A percentile compares a stretch with the other conserved stretches of the same genome.
Conservation (phyloP, 106 monocot species). For the Dioscorea dumetorum region DNA sequence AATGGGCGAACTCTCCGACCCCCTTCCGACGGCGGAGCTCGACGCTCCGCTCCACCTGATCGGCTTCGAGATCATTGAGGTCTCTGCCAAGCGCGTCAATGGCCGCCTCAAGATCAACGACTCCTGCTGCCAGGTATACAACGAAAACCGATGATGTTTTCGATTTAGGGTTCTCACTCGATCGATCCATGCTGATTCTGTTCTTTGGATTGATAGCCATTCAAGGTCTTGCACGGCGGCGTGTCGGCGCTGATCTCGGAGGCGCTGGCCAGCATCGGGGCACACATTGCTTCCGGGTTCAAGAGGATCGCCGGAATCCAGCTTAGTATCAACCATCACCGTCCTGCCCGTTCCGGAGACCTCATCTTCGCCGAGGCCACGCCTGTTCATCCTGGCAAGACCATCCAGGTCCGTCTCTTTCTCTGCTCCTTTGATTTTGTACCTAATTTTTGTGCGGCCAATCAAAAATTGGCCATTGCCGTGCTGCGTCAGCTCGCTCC, state of each 20-base stretch:
- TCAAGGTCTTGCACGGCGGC: slow-evolving; percentile 79
- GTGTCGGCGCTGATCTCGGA: slow-evolving; percentile 86
- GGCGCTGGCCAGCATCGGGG: slow-evolving; percentile 78
- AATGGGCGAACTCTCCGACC: too few relatives aligned
- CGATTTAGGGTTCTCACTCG: background rate
- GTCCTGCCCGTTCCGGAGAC: slow-evolving; percentile 47
- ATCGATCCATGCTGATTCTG: background rate
- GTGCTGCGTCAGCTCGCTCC: too few relatives aligned
- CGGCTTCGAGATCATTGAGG: slow-evolving; percentile 60
- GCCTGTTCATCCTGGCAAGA: slow-evolving; percentile 41
- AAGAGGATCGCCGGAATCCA: slow-evolving; percentile 75
- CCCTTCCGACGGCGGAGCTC: slow-evolving; percentile 23
- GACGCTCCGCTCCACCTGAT: slow-evolving; percentile 52
- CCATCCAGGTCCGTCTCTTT: slow-evolving; percentile 45
- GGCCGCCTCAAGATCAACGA: slow-evolving; percentile 54
- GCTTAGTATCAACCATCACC: slow-evolving; percentile 86
- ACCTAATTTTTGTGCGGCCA: too few relatives aligned
- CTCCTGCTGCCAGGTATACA: slow-evolving; percentile 55
- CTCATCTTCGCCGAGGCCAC: slow-evolving; percentile 48
- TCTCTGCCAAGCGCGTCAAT: slow-evolving; percentile 43
- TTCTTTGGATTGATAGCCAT: slow-evolving; percentile 38
- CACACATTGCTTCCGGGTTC: slow-evolving; percentile 70
- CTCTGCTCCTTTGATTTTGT: too few relatives aligned
- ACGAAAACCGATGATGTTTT: background rate
- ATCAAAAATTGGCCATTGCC: too few relatives aligned